Evolutionary conservation across 352 stramenopile genomes (phyloP).

Genomic region (Globisporangium middletonii): DNA sequence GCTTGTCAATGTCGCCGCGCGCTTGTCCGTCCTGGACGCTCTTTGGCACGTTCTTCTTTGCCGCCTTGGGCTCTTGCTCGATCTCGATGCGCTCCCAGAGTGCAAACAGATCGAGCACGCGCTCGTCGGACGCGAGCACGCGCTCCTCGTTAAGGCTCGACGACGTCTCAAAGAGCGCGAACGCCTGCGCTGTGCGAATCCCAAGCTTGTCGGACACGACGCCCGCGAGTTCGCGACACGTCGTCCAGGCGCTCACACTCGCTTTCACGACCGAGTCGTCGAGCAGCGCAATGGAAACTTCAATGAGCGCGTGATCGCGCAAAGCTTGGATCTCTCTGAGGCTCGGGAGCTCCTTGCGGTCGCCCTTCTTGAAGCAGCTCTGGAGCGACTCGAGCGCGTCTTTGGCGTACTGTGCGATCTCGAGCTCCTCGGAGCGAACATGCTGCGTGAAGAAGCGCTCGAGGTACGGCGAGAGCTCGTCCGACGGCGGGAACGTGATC

Average conservation of each 20-base stretch:
- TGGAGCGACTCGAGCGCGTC: slow-evolving; percentile 36
- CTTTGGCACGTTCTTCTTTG: slow-evolving; percentile 20
- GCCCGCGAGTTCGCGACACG: slow-evolving; percentile 34
- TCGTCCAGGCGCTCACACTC: slow-evolving; percentile 59
- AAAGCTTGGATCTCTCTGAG: slow-evolving; percentile 47
- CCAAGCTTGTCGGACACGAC: slow-evolving; percentile 30
- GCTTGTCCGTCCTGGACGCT: background rate
- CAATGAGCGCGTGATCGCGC: slow-evolving; percentile 36
- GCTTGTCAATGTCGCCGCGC: background rate
- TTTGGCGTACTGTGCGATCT: slow-evolving; percentile 34
- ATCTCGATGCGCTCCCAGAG: slow-evolving; percentile 64
- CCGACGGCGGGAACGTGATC: slow-evolving; percentile 53
- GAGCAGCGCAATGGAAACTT: slow-evolving; percentile 38
- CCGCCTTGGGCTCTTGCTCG: slow-evolving; percentile 35
- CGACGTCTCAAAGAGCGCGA: slow-evolving; percentile 52
- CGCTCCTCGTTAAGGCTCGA: slow-evolving; percentile 42
- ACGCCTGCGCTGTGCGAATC: slow-evolving; percentile 40
- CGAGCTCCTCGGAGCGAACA: slow-evolving; percentile 9
- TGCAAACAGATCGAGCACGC: slow-evolving; percentile 64
- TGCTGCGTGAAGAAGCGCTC: slow-evolving; percentile 46
- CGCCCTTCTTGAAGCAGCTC: slow-evolving; percentile 26
- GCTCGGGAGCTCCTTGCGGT: slow-evolving; percentile 61
- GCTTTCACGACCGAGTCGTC: slow-evolving; percentile 34
- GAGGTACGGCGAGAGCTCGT: slow-evolving; percentile 39
- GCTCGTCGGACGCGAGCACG: slow-evolving; percentile 50